Conservation (phyloP, 768 basidiomycete species). For the Lactarius quietus region DNA sequence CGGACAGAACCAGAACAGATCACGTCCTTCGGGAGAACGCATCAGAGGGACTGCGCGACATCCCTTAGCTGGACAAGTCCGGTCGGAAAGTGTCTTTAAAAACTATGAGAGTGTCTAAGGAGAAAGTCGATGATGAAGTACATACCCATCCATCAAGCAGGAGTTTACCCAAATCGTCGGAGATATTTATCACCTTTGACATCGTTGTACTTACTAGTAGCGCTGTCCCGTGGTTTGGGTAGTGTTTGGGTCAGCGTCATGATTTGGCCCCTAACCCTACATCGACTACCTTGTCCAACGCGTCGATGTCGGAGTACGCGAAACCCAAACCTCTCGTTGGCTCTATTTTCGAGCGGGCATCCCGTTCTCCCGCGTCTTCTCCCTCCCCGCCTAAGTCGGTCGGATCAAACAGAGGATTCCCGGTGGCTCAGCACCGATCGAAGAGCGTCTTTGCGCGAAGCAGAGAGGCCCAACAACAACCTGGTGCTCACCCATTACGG, state of each 20-base stretch:
- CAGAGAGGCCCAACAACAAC: conserved; percentile 28
- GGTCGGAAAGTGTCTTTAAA: conserved; percentile 50
- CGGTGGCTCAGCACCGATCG: conserved; percentile 40
- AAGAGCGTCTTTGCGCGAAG: conserved; percentile 39
- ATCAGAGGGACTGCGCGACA: conserved; percentile 67
- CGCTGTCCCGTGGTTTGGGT: no score
- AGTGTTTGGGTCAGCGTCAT: no score
- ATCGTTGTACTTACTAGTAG: conserved; percentile 33
- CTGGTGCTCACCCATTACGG: conserved; percentile 21
- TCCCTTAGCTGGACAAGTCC: conserved; percentile 49
- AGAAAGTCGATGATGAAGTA: not conserved
- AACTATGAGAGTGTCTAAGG: conserved; percentile 34
- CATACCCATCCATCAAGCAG: conserved; percentile 26
- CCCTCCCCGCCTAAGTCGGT: conserved; percentile 27
- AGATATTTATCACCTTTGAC: conserved; percentile 53
- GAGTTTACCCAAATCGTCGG: conserved; percentile 56
- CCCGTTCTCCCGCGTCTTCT: conserved; percentile 27
- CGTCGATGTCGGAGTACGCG: conserved; percentile 21
- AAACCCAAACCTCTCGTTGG: conserved; percentile 38
- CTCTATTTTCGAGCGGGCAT: conserved; percentile 45
- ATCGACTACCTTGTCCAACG: not conserved
- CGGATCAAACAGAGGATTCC: conserved; percentile 37
- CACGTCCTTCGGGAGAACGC: conserved; percentile 56
- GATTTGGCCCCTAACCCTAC: no score
- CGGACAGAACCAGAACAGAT: conserved; percentile 56